Evolutionary conservation across 495 filamentous ascomycete genomes (phyloP), one percentile per base, ranked within the genome.

Genomic region (Lasiosphaeris hirsuta): DNA sequence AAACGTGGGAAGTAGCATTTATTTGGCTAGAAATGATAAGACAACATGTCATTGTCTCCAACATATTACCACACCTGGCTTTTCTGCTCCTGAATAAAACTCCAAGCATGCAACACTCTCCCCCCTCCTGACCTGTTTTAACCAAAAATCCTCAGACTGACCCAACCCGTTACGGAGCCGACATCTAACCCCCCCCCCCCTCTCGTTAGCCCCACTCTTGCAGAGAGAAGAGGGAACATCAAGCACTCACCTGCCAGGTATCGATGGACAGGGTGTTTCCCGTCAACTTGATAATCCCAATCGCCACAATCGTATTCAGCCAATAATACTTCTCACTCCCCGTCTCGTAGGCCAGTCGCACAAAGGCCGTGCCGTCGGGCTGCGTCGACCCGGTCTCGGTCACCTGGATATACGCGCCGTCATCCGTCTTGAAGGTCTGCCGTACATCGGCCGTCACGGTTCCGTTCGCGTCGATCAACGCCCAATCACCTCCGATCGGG

Each of bases 401-500:
- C 7, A 62, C 48, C 30, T 58, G 59, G 43, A 58, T 62, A 48
- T 48, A 38, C 10, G 55, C 54, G 1, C 59, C 54, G 23, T 58
- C 59, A 23, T 58, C 59, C 5, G 59, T 62, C 49, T 54, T 44
- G 55, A 62, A 58, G 10, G 55, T 62, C 37, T 62, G 59, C 9
- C 59, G 54, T 9, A 66, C 60, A 23, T 66, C 57, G 23, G 30
- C 41, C 3, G 50, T 55, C n/a, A 65, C 30, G 15, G 43, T 58
- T 10, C 36, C 44, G 36, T 63, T 59, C 10, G 7, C 14, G 37
- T 62, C 60, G 14, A 54, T 34, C 10, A 66, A 53, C 10, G 53
- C 63, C 63, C 60, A 66, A 15, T 66, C 60, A 6, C 38, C 63
- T 0, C 60, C 63, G 9, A 60, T 45, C 2, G 63, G 63, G 3